These are phyloP conservation scores for Phytopythium chamaehyphon DNA, from an alignment of 352 stramenopile genomes.

Conservation along the genomic window DNA sequence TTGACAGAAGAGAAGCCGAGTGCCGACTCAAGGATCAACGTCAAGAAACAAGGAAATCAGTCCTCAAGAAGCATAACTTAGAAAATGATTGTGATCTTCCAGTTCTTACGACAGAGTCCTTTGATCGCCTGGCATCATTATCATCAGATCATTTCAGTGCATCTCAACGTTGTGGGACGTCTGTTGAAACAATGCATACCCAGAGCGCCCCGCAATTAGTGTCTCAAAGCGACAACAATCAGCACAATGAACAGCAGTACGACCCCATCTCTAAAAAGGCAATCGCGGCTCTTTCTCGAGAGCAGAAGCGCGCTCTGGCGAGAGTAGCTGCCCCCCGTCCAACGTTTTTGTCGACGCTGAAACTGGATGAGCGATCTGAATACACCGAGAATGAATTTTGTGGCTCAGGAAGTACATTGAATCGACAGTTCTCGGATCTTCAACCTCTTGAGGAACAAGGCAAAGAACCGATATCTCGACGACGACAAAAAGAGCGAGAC, in stretches of 20 bases:
- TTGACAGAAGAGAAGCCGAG: neutral
- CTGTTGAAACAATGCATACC: too few species aligned
- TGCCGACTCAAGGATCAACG: neutral
- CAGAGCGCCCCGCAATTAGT: neutral
- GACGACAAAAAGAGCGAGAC: neutral
- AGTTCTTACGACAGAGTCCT: neutral
- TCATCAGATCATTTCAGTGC: too few species aligned
- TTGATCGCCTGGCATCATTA: neutral
- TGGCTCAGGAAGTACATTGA: neutral
- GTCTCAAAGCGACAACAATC: neutral
- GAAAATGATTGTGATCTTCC: conserved; percentile 1
- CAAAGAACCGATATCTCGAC: neutral
- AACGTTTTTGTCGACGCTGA: conserved; percentile 26
- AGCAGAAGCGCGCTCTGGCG: conserved; percentile 17
- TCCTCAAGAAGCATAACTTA: neutral
- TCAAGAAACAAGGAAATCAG: too few species aligned
- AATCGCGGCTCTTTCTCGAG: conserved; percentile 10
- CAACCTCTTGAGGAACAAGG: neutral
- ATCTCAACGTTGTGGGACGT: neutral
- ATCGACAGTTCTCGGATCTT: neutral
- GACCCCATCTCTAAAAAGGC: conserved; percentile 4
- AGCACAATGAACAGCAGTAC: neutral
- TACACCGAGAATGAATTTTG: neutral
- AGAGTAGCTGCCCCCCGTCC: conserved; percentile 11
- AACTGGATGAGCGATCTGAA: conserved; percentile 12